Evolutionary conservation across 768 basidiomycete species (phyloP).

Genomic region (Lactifluus pinguis): DNA sequence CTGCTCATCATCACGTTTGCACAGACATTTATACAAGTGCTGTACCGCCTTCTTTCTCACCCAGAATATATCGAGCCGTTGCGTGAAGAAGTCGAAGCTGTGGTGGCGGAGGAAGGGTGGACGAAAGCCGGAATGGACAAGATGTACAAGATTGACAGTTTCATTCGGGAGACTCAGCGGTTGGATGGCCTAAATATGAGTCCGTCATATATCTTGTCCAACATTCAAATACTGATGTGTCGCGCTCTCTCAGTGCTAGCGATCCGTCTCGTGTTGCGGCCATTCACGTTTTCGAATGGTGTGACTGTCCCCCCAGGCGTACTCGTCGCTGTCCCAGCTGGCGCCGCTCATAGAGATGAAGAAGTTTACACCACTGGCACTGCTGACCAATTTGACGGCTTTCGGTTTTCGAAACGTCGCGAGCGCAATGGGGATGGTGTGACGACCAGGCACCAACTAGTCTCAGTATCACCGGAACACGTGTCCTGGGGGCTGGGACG

Average conservation of each 20-base stretch:
- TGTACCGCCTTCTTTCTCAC: conserved; percentile 25
- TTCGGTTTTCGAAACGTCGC: conserved; percentile 12
- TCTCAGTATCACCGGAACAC: conserved; percentile 15
- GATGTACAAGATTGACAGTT: conserved; percentile 29
- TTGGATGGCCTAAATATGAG: conserved; percentile 21
- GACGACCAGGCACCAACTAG: neutral
- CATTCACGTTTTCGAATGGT: conserved; percentile 39
- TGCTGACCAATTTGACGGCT: conserved; percentile 33
- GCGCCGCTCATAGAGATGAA: conserved; percentile 27
- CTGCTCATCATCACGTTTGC: neutral
- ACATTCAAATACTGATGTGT: neutral
- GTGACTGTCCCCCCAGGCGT: conserved; percentile 33
- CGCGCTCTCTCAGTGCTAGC: conserved; percentile 20
- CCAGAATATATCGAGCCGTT: conserved; percentile 24
- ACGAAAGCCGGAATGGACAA: conserved; percentile 25
- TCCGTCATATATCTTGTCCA: conserved; percentile 7
- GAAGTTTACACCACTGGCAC: conserved; percentile 27
- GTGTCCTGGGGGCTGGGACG: conserved; percentile 18
- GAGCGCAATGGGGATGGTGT: neutral
- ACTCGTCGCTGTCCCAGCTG: conserved; percentile 25
- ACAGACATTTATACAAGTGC: conserved; percentile 24
- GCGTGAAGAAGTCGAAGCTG: conserved; percentile 27
- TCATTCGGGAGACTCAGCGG: conserved; percentile 29
- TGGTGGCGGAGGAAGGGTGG: conserved; percentile 26
- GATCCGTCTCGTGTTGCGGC: conserved; percentile 28